phyloP scores from a whole-genome alignment of 2,329 filamentous ascomycete genomes.

The Xylariaceae sp. region DNA sequence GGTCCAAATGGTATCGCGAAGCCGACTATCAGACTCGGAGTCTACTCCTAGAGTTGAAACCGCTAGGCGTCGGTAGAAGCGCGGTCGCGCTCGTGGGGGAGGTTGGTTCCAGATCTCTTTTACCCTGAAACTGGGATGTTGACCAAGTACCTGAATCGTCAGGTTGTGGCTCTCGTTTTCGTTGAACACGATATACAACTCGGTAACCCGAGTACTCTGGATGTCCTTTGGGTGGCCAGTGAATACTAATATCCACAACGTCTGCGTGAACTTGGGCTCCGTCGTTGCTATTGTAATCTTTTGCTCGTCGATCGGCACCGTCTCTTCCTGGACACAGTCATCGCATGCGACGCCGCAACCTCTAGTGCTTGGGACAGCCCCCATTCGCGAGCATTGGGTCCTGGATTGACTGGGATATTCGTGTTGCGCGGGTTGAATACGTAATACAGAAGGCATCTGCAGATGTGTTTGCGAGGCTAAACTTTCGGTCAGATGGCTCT shows the following conservation, averaged over 20 bases:
- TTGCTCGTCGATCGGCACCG: constrained; percentile 11
- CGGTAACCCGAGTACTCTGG: constrained; percentile 24
- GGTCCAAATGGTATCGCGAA: constrained; percentile 20
- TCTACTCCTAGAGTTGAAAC: constrained; percentile 19
- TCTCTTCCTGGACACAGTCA: constrained; percentile 5
- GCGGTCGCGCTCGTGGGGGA: constrained; percentile 19
- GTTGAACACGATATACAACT: constrained; percentile 25
- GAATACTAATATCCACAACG: constrained; percentile 28
- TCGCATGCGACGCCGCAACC: constrained; percentile 13
- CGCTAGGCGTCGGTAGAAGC: constrained; percentile 24
- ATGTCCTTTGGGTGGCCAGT: constrained; percentile 25
- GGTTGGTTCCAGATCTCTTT: constrained; percentile 22
- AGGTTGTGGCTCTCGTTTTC: constrained; percentile 24
- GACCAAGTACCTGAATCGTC: constrained; percentile 25
- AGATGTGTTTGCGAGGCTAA: too few relatives aligned
- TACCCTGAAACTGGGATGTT: constrained; percentile 21
- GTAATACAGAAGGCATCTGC: neutral
- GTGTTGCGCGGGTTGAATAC: constrained; percentile 5
- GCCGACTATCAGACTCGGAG: constrained; percentile 16
- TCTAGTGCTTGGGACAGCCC: constrained; percentile 15
- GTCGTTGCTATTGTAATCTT: constrained; percentile 9
- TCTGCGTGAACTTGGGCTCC: constrained; percentile 17
- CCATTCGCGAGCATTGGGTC: constrained; percentile 16
- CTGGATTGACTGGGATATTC: constrained; percentile 7
- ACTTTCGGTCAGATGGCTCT: neutral